Percentiles rank a stretch among this genome's conserved stretches.
Conservation (phyloP, 306 rosid genomes). For the Castanea crenata region DNA sequence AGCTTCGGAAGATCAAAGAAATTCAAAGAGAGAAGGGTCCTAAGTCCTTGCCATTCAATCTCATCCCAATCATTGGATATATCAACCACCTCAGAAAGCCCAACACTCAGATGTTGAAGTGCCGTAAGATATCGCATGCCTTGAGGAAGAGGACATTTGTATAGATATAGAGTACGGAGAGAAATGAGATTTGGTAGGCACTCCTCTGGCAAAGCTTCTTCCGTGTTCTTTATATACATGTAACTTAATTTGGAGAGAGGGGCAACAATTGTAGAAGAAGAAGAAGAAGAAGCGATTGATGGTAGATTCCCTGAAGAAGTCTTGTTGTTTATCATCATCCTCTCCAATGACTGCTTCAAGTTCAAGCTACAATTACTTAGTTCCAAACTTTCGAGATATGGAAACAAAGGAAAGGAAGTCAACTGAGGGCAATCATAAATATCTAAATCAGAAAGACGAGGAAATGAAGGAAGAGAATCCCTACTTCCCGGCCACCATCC, state of each 20-base stretch:
- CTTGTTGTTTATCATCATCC: neutral
- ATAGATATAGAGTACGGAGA: rapidly evolving
- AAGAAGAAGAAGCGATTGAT: neutral
- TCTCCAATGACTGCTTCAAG: neutral
- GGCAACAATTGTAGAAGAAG: neutral
- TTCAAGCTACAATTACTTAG: rapidly evolving
- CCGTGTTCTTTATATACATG: rapidly evolving
- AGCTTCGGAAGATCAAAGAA: too few species aligned
- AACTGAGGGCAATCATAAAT: neutral
- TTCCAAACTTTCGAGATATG: rapidly evolving
- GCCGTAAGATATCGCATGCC: too few species aligned
- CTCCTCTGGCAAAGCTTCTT: too few species aligned
- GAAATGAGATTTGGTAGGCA: too few species aligned
- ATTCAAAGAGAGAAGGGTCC: too few species aligned
- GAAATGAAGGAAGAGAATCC: neutral
- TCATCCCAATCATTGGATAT: too few species aligned
- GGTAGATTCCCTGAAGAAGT: neutral
- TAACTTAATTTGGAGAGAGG: neutral
- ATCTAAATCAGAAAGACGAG: rapidly evolving
- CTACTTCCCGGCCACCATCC: conserved; percentile 22
- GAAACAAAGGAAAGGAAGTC: conserved; percentile 10
- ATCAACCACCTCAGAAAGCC: neutral
- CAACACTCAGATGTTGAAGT: rapidly evolving
- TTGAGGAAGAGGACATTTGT: too few species aligned
- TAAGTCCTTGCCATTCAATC: too few species aligned